phyloP scores from a whole-genome alignment of 352 stramenopile species.

The Phytophthora pluvialis region DNA sequence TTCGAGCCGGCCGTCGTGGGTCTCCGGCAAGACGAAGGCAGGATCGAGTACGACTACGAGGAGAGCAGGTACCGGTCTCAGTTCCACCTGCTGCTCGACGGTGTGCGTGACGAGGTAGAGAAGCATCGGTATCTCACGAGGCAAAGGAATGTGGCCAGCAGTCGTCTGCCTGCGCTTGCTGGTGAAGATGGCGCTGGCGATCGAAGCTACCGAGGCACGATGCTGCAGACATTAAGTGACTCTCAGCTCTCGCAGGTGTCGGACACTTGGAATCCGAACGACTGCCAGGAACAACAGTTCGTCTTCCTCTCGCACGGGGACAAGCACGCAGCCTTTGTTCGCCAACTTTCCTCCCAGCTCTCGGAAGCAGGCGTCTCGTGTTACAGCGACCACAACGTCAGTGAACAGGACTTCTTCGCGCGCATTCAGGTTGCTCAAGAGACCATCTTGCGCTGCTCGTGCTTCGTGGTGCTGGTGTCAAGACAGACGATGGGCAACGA shows the following conservation, averaged over 20 bases:
- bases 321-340: constrained; percentile 16
- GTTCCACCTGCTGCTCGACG: constrained; percentile 51
- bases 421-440: constrained; percentile 46
- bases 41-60: constrained; percentile 31
- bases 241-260: not conserved
- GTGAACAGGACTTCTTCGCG: constrained; percentile 22
- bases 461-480: constrained; percentile 74
- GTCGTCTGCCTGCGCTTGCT: not conserved
- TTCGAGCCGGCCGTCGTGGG: constrained; percentile 65
- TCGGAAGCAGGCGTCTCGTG: constrained; percentile 7
- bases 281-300: constrained; percentile 16
- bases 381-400: constrained; percentile 24
- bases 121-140: constrained; percentile 35
- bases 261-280: constrained; percentile 4
- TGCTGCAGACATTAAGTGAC: constrained; percentile 17
- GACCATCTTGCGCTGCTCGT: constrained; percentile 70
- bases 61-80: constrained; percentile 26
- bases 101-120: constrained; percentile 54
- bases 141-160: constrained; percentile 54
- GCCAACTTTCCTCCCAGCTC: constrained; percentile 12
- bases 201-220: constrained; percentile 17
- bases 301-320: constrained; percentile 32
- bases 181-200: not conserved
- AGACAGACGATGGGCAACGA: constrained; percentile 62
- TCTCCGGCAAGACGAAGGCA: constrained; percentile 25